Percentiles rank a stretch among this genome's conserved stretches.
Evolutionary conservation across 257 asterid species (phyloP).

Genomic region (Rhazya stricta): DNA sequence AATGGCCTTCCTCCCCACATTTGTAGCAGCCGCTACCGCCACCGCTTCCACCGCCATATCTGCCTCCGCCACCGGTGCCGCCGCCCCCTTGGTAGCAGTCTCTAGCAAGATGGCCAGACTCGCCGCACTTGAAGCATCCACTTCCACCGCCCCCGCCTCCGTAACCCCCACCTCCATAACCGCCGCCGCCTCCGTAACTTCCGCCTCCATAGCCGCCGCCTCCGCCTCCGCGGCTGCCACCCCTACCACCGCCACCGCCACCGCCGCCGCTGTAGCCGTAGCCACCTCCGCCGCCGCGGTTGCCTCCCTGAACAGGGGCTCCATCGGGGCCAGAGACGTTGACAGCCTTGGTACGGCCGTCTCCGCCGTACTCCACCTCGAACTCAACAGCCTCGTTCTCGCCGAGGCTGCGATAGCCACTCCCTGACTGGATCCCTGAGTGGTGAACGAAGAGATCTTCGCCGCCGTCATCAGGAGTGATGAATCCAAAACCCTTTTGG

Average conservation of each 20-base stretch:
- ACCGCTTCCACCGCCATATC: constrained; percentile 8
- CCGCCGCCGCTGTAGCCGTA: constrained; percentile 14
- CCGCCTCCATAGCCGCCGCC: constrained; percentile 21
- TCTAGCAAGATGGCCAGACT: constrained; percentile 29
- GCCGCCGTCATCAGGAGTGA: constrained; percentile 74
- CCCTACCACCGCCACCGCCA: constrained; percentile 7
- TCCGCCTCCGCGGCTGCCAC: background rate
- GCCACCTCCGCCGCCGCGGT: constrained; percentile 15
- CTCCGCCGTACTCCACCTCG: constrained; percentile 32
- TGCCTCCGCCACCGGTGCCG: constrained; percentile 7
- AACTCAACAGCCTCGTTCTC: constrained; percentile 74
- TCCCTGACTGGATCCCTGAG: constrained; percentile 60
- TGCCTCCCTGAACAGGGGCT: constrained; percentile 28
- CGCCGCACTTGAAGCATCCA: constrained; percentile 32
- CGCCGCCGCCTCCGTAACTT: background rate
- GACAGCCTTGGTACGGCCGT: constrained; percentile 39
- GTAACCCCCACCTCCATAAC: constrained; percentile 5
- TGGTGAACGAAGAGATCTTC: constrained; percentile 87
- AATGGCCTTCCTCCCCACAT: constrained; percentile 56
- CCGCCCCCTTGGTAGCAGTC: constrained; percentile 29
- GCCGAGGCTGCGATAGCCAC: constrained; percentile 54
- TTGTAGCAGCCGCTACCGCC: constrained; percentile 33
- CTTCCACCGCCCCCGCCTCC: constrained; percentile 19
- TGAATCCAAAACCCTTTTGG: constrained; percentile 78
- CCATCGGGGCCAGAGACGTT: constrained; percentile 42